Evolutionary conservation across 2,329 filamentous ascomycete genomes (phyloP), one percentile per base, ranked within the genome.

Genomic region (Aspergillus aculeatus): DNA sequence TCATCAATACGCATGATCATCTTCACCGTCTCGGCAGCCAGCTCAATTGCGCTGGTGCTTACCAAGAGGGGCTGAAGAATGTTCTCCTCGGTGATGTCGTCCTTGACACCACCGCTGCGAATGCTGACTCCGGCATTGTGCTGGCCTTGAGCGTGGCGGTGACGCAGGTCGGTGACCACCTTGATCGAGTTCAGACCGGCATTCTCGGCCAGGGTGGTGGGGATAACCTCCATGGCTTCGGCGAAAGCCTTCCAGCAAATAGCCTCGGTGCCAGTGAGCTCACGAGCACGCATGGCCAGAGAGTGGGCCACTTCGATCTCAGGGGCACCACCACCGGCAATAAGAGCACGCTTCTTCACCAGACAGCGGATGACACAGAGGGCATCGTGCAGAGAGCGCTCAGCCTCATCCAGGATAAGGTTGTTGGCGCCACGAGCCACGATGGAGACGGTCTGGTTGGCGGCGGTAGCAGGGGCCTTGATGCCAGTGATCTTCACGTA

Each of bases 171-270:
- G 26, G 95, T 99, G 50, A 99, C 95, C 29, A 99, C 95, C 81
- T 96, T 96, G 84, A 99, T 99, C 76, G 91, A 94, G 84, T 99
- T 99, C 64, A 99, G 83, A 53, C 95, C 95, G 0, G 95, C 95
- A 70, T 99, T 99, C 81, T 99, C 95, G 0, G 95, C 96, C 68
- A 99, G 83, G 1, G 95, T 99, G 35, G 94, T 97, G 14, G 96
- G 95, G 57, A 99, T 91, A 47, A 99, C 91, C 80, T 99, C 95
- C 82, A 99, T 89, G 7, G 95, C 95, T 65, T 99, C 94, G 1
- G 96, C 95, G 73, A 99, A 99, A 0, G 94, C 94, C 81, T 97
- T 98, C 91, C 92, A 99, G 86, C 95, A 99, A 73, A 98, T 97
- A 44, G 92, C 88, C 77, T 99, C 95, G 5, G 95, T 97, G 62